Evolutionary conservation across 805 yeast species (phyloP).

Genomic region (Lipomyces sp.): DNA sequence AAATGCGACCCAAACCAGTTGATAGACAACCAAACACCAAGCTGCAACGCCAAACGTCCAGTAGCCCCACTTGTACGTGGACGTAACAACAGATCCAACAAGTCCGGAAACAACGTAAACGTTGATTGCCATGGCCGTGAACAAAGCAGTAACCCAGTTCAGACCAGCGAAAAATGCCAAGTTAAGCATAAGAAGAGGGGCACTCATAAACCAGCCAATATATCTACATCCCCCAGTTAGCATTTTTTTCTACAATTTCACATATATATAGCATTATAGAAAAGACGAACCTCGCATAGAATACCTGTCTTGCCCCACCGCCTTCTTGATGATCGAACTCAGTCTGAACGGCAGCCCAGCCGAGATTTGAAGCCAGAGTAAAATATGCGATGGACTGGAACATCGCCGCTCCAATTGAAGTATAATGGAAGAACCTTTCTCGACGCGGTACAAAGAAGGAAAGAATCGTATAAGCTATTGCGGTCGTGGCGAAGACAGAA

Average conservation of each 20-base stretch:
- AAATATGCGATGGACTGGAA: slow-evolving; percentile 49
- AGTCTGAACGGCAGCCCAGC: slow-evolving; percentile 48
- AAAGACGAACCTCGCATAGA: slow-evolving; percentile 53
- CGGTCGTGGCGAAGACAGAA: slow-evolving; percentile 44
- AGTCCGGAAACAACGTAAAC: slow-evolving; percentile 53
- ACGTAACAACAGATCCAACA: slow-evolving; percentile 53
- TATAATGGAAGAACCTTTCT: slow-evolving; percentile 36
- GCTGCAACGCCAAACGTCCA: slow-evolving; percentile 52
- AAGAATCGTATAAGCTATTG: slow-evolving; percentile 36
- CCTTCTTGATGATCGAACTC: slow-evolving; percentile 51
- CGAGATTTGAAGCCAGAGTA: slow-evolving; percentile 57
- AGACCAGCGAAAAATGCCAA: slow-evolving; percentile 38
- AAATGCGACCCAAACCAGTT: slow-evolving; percentile 21
- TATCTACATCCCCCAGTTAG: no score
- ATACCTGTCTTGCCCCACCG: slow-evolving; percentile 48
- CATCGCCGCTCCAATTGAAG: slow-evolving; percentile 44
- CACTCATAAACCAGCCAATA: slow-evolving; percentile 56
- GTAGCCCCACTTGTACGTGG: slow-evolving; percentile 68
- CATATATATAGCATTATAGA: no score
- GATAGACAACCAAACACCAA: slow-evolving; percentile 40
- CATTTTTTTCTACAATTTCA: no score
- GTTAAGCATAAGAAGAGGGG: slow-evolving; percentile 45
- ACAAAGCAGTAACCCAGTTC: slow-evolving; percentile 37
- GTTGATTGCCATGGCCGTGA: slow-evolving; percentile 42
- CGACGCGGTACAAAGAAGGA: slow-evolving; percentile 35